Percentiles rank a stretch among this genome's conserved stretches.
These are phyloP conservation scores for Phanerochaete sordida DNA, from an alignment of 768 basidiomycete species.

Conservation along the genomic window DNA sequence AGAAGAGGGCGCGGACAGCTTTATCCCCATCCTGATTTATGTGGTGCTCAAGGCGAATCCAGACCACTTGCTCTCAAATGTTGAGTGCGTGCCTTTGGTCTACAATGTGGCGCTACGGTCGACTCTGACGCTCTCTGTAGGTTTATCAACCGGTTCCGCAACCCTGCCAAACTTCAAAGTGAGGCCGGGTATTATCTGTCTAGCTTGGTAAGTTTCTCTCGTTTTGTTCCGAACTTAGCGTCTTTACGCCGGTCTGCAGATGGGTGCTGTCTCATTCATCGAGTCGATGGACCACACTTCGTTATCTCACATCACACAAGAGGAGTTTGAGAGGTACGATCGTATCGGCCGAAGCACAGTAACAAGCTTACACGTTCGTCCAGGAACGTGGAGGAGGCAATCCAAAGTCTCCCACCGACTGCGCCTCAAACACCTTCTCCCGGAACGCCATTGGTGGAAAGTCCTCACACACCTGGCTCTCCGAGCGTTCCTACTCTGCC, in stretches of 20 bases:
- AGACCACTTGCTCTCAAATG: constrained; percentile 87
- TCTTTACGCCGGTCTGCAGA: no score
- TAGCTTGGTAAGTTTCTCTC: constrained; percentile 65
- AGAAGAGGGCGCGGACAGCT: constrained; percentile 90
- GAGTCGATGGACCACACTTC: constrained; percentile 97
- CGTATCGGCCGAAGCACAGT: not conserved
- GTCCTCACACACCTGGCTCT: constrained; percentile 14
- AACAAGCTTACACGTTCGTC: not conserved
- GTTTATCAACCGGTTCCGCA: constrained; percentile 94
- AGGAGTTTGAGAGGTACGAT: constrained; percentile 79
- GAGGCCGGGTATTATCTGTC: constrained; percentile 98
- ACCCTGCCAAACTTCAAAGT: constrained; percentile 84
- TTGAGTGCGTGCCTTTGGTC: constrained; percentile 76
- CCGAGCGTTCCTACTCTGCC: not conserved
- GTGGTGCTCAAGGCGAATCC: constrained; percentile 96
- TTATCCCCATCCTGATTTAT: constrained; percentile 91
- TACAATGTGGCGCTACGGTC: not conserved
- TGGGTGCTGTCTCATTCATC: constrained; percentile 95
- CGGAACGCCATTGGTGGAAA: constrained; percentile 20
- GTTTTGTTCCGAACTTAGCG: no score
- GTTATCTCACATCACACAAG: constrained; percentile 89
- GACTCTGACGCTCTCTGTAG: constrained; percentile 34
- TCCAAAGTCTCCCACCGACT: constrained; percentile 43
- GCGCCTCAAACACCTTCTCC: constrained; percentile 28
- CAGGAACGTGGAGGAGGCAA: constrained; percentile 60